These are phyloP conservation scores for Diaporthe capsici DNA, from an alignment of 2,329 filamentous ascomycete species.

Conservation along the genomic window DNA sequence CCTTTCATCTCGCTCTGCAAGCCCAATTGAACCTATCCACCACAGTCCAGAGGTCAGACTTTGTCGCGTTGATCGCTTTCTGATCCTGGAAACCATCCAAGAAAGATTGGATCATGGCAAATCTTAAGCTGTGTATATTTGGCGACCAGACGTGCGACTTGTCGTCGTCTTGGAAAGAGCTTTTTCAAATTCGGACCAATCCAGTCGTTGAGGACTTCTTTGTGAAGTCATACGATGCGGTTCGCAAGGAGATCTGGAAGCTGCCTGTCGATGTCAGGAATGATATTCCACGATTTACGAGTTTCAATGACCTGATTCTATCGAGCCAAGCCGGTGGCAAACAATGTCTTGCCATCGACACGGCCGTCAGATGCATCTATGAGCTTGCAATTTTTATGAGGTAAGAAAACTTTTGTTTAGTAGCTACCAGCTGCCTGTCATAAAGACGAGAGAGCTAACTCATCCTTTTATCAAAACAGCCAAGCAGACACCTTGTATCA, in stretches of 20 bases:
- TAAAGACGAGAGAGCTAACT: not conserved
- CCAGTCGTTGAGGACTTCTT: conserved; percentile 40
- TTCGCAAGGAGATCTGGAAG: conserved; percentile 30
- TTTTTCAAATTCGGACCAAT: conserved; percentile 35
- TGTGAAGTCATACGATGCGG: conserved; percentile 1
- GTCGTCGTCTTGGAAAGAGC: conserved; percentile 37
- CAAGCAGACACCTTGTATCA: conserved; percentile 16
- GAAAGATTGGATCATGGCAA: conserved; percentile 1
- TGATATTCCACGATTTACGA: conserved; percentile 43
- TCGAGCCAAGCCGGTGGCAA: conserved; percentile 42
- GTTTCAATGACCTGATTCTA: conserved; percentile 42
- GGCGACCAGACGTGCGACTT: conserved; percentile 45
- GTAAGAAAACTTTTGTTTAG: not conserved
- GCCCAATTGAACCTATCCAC: not conserved
- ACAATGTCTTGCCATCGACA: conserved; percentile 28
- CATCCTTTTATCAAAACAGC: not conserved
- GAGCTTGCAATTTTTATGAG: conserved; percentile 5
- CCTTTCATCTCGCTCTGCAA: not conserved
- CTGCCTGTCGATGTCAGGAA: conserved; percentile 41
- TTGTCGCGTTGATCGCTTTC: not conserved
- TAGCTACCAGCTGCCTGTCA: no score
- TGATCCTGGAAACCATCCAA: conserved; percentile 2
- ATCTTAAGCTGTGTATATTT: conserved; percentile 42
- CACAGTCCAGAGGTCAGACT: not conserved
- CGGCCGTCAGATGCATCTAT: conserved; percentile 9